Evolutionary conservation across 2,329 filamentous ascomycete species (phyloP).

Genomic region (Phialemoniopsis sp.): DNA sequence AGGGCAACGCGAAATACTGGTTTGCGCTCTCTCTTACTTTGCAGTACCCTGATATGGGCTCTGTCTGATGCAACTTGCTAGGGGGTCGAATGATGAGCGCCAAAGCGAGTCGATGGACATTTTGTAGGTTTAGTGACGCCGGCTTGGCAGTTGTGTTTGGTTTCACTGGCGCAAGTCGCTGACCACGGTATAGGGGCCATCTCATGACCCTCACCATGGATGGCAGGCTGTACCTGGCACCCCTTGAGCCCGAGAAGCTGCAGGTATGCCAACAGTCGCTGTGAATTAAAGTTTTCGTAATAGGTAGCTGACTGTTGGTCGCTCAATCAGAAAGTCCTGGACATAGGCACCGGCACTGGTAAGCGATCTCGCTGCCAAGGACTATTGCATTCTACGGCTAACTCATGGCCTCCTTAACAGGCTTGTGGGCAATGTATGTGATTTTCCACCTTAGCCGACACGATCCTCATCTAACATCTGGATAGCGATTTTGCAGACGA

Average conservation of each 20-base stretch:
- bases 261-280: neutral
- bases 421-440: conserved; percentile 4
- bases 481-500: conserved; percentile 7
- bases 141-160: no score
- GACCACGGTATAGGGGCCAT: conserved; percentile 14
- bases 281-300: neutral
- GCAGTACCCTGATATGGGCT: no score
- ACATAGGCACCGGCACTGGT: conserved; percentile 46
- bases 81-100: conserved; percentile 21
- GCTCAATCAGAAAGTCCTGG: conserved; percentile 28
- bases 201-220: conserved; percentile 22
- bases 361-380: conserved; percentile 17
- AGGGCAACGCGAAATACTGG: conserved; percentile 18
- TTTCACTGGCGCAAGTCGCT: neutral
- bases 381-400: conserved; percentile 62
- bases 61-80: conserved; percentile 1
- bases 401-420: conserved; percentile 51
- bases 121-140: conserved; percentile 7
- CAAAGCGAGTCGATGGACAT: conserved; percentile 25
- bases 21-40: conserved; percentile 1
- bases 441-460: neutral
- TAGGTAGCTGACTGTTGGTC: neutral
- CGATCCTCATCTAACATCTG: neutral
- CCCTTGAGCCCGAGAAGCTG: conserved; percentile 19
- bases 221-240: conserved; percentile 33